phyloP scores from a whole-genome alignment of 441 rosid species.

The Croton setiger region DNA sequence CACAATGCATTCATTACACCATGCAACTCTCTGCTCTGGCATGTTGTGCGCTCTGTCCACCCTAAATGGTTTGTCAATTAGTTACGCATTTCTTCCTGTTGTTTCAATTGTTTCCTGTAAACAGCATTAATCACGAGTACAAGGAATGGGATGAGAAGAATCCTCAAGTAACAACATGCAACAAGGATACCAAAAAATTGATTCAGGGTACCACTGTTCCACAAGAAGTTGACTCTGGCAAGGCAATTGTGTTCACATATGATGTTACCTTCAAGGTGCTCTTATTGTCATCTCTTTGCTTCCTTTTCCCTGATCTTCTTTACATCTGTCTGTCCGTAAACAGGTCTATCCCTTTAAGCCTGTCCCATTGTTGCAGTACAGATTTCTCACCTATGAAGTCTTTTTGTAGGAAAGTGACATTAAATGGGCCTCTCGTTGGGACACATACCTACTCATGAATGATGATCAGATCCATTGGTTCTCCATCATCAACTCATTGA shows the following conservation, averaged over 20 bases:
- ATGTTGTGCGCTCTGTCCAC: not conserved
- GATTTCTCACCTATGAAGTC: slow-evolving; percentile 9
- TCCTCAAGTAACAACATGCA: slow-evolving; percentile 86
- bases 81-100: slow-evolving; percentile 5
- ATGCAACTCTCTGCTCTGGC: not conserved
- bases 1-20: not conserved
- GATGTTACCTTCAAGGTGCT: slow-evolving; percentile 81
- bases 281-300: not conserved
- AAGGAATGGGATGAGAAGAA: slow-evolving; percentile 81
- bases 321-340: not conserved
- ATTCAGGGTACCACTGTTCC: slow-evolving; percentile 80
- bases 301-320: slow-evolving; percentile 7
- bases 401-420: slow-evolving; percentile 69
- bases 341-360: not conserved
- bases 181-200: slow-evolving; percentile 76
- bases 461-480: slow-evolving; percentile 99
- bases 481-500: slow-evolving; percentile 89
- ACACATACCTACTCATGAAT: slow-evolving; percentile 91
- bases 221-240: slow-evolving; percentile 73
- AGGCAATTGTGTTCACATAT: slow-evolving; percentile 80
- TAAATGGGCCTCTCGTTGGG: slow-evolving; percentile 99
- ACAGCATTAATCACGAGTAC: slow-evolving; percentile 85
- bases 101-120: slow-evolving; percentile 19
- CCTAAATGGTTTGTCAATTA: not conserved
- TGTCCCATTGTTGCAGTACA: slow-evolving; percentile 5